Evolutionary conservation across 345 rosid species (phyloP).

Genomic region (Anacardium occidentale): DNA sequence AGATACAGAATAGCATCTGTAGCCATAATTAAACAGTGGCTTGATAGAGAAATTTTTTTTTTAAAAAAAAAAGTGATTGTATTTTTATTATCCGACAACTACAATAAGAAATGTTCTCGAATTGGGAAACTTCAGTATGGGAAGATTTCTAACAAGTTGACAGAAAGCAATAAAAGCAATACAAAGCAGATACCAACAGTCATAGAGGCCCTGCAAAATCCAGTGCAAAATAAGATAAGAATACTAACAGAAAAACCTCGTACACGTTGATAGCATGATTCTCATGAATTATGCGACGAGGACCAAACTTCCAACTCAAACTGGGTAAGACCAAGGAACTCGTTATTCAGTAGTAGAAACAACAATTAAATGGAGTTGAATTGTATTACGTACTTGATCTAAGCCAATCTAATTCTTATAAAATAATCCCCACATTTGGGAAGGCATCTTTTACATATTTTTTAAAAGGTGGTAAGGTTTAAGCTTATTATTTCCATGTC

Average conservation of each 20-base stretch:
- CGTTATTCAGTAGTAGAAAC: no score
- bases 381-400: no score
- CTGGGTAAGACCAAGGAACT: no score
- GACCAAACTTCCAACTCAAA: background rate
- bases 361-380: no score
- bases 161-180: background rate
- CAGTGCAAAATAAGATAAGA: background rate
- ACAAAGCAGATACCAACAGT: background rate
- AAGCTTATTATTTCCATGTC: background rate
- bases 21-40: slow-evolving; percentile 3
- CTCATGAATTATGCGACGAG: background rate
- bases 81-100: background rate
- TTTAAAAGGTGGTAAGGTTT: background rate
- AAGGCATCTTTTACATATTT: background rate
- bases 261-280: background rate
- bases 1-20: slow-evolving; percentile 19
- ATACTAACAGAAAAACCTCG: background rate
- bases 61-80: background rate
- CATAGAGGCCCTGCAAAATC: background rate
- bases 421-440: background rate
- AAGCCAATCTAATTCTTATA: background rate
- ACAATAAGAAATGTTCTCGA: background rate
- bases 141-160: background rate
- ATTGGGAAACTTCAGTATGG: background rate
- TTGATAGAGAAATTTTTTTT: background rate